Percentiles rank a stretch among this genome's conserved stretches.
Conservation (phyloP, 495 filamentous ascomycete species). For the Lepidopterella palustris region DNA sequence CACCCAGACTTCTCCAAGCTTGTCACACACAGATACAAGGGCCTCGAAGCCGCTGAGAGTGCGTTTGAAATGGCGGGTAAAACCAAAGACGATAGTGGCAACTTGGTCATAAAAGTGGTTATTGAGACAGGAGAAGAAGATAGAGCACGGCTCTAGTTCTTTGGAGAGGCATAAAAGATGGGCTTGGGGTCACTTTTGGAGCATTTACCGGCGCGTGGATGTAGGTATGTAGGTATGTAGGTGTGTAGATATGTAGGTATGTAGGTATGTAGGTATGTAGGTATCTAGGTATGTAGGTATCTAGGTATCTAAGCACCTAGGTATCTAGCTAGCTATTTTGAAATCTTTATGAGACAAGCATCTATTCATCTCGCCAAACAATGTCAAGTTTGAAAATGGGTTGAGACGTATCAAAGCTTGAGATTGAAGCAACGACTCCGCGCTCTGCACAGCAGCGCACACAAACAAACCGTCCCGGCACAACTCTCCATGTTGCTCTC, state of each 20-base stretch:
- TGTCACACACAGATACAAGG: conserved; percentile 70
- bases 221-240: too few species aligned
- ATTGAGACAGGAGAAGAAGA: conserved; percentile 48
- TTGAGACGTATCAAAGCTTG: background rate
- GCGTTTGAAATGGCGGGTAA: conserved; percentile 79
- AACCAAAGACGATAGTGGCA: conserved; percentile 69
- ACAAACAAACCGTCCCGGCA: too few species aligned
- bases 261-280: too few species aligned
- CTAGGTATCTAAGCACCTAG: too few species aligned
- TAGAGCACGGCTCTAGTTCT: conserved; percentile 3
- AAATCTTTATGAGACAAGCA: too few species aligned
- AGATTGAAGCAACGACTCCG: background rate
- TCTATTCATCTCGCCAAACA: too few species aligned
- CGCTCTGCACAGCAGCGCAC: too few species aligned
- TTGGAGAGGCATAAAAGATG: background rate
- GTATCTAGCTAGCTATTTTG: too few species aligned
- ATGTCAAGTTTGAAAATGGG: background rate
- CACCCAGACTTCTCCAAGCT: conserved; percentile 58
- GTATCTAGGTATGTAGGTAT: too few species aligned
- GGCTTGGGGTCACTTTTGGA: background rate
- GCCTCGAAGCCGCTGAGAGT: conserved; percentile 56
- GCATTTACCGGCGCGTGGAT: too few species aligned
- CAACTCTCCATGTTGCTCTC: too few species aligned
- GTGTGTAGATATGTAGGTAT: too few species aligned
- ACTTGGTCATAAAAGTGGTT: conserved; percentile 78